Conservation (phyloP, 257 asterid genomes). For the Lantana camara region DNA sequence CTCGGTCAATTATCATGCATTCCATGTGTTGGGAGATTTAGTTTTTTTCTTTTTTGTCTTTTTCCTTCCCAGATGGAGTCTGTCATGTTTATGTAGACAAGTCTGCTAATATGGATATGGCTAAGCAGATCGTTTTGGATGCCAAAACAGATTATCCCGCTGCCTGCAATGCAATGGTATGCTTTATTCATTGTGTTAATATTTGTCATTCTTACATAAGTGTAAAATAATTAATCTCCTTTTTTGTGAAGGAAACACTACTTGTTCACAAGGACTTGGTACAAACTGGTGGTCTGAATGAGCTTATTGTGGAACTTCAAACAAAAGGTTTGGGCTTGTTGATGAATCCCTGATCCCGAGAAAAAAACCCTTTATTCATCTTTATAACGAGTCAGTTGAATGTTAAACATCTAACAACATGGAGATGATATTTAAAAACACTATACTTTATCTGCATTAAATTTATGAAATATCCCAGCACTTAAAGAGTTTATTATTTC, state of each 20-base stretch:
- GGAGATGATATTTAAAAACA: not conserved
- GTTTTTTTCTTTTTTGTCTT: constrained; percentile 19
- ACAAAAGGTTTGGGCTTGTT: constrained; percentile 45
- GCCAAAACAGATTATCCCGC: constrained; percentile 90
- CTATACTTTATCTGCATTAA: too few relatives aligned
- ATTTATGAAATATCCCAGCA: not conserved
- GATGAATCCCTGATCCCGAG: too few relatives aligned
- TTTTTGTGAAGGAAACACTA: constrained; percentile 64
- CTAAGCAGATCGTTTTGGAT: constrained; percentile 65
- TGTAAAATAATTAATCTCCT: not conserved
- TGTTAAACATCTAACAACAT: too few relatives aligned
- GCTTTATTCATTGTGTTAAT: not conserved
- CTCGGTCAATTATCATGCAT: constrained; percentile 25
- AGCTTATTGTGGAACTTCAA: constrained; percentile 67
- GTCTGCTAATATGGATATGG: constrained; percentile 79
- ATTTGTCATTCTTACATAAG: not conserved
- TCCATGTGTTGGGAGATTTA: constrained; percentile 14
- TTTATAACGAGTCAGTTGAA: too few relatives aligned
- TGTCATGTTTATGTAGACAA: constrained; percentile 84
- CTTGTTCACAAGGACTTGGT: constrained; percentile 77
- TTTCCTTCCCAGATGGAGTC: constrained; percentile 68
- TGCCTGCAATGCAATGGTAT: constrained; percentile 90
- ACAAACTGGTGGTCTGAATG: constrained; percentile 45
- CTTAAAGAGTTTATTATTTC: constrained; percentile 1
- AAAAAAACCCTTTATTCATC: too few relatives aligned